These are phyloP conservation scores for Avena insularis DNA, from an alignment of 176 grass and related monocot species.

Conservation along the genomic window DNA sequence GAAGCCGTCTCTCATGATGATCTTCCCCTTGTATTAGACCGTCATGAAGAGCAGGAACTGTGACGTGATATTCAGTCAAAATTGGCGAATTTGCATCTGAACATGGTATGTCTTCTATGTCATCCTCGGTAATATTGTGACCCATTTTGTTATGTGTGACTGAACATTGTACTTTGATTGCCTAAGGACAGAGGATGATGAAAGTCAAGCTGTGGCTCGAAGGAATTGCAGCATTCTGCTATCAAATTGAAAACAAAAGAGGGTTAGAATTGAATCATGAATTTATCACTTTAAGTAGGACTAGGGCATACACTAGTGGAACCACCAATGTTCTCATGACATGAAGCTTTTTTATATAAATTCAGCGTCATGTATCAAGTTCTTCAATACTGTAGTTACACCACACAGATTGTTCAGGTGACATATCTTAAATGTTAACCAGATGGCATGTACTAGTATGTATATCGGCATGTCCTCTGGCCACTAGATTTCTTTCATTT, in stretches of 20 bases:
- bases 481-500: background rate
- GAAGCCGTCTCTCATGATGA: constrained; percentile 31
- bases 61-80: constrained; percentile 52
- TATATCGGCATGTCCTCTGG: background rate
- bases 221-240: constrained; percentile 28
- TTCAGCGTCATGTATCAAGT: background rate
- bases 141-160: constrained; percentile 5
- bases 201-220: background rate
- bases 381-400: background rate
- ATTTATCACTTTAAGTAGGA: constrained; percentile 31
- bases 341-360: background rate
- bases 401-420: background rate
- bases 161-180: background rate
- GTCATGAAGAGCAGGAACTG: constrained; percentile 40
- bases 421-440: background rate
- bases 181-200: constrained; percentile 1
- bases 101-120: constrained; percentile 19
- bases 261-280: background rate
- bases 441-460: background rate
- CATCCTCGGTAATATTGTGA: constrained; percentile 20
- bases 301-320: background rate
- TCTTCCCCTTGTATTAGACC: background rate
- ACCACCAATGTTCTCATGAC: background rate
- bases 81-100: constrained; percentile 40
- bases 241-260: background rate